Evolutionary conservation across 1,284 basidiomycete genomes (phyloP), one percentile per base, ranked within the genome.

Genomic region (Rugosomyces carneus): DNA sequence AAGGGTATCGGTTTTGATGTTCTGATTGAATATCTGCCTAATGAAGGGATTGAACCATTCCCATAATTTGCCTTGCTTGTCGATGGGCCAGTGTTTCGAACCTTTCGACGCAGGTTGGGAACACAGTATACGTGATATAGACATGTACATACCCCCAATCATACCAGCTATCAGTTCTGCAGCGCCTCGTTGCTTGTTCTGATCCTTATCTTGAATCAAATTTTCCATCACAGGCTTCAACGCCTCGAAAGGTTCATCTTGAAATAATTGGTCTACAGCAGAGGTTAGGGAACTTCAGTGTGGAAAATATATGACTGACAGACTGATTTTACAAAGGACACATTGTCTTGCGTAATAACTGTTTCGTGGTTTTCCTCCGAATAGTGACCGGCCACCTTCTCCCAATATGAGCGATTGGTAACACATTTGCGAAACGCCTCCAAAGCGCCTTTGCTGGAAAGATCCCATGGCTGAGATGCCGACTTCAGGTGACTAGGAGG

Each of bases 161-260:
- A 88, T 54, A 47, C 90, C 93, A 5, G 86, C 86, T 5, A 94
- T 60, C 37, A 95, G 70, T 67, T 97, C 93, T 8, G 90, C 90
- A 3, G 89, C 84, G 1, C 90, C 92, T 31, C 93, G 77, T 58
- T 93, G 92, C 66, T 91, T 89, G 66, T 96, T 81, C 54, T 81
- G 78, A 51, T 86, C 83, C 41, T 77, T 73, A 51, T 82, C 69
- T 6, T 60, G 60, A 13, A 86, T 64, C 10, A 85, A 59, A 15
- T 67, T 67, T 50, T 82, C 78, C 16, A 84, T 56, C 0, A 70
- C 71, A 1, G 78, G 76, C 51, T 67, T 70, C 48, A 85, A 60
- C 1, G 70, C 68, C 45, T 75, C 69, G 40, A 83, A 75, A 9
- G 81, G 80, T 51, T 78, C 77, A 54, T 83, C 79, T 54, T 81